These are phyloP conservation scores for Cryptococcus sp. DNA, from an alignment of 1,284 basidiomycete species.

Conservation along the genomic window DNA sequence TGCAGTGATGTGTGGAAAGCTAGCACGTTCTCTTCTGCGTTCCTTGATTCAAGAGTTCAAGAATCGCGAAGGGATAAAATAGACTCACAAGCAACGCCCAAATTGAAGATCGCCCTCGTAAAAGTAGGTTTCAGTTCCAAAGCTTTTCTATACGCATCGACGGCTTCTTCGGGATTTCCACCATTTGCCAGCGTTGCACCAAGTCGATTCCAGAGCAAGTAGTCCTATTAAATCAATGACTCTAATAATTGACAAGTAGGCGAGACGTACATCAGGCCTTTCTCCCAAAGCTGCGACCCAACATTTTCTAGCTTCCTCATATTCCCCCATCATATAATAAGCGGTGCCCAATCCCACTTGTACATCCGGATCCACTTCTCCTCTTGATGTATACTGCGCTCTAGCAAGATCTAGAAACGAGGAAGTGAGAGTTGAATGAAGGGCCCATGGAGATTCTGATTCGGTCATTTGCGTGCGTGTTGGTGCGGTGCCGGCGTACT, in stretches of 20 bases:
- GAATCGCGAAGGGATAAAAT: background rate
- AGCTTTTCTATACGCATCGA: conserved; percentile 90
- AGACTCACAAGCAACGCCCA: conserved; percentile 87
- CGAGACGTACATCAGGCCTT: conserved; percentile 59
- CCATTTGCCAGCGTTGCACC: conserved; percentile 96
- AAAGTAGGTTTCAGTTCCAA: conserved; percentile 92
- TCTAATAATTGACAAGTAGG: background rate
- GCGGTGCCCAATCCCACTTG: conserved; percentile 91
- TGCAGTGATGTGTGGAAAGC: too few species aligned
- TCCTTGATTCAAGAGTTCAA: too few species aligned
- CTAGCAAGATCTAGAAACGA: conserved; percentile 81
- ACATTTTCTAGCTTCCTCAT: conserved; percentile 64
- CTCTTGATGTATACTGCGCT: conserved; percentile 62
- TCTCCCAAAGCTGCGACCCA: conserved; percentile 78
- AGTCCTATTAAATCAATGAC: conserved; percentile 60
- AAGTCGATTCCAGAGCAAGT: conserved; percentile 91
- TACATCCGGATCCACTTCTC: conserved; percentile 78
- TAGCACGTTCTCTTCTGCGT: too few species aligned
- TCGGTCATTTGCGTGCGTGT: conserved; percentile 25
- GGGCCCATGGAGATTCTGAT: conserved; percentile 70
- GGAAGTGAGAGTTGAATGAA: conserved; percentile 75
- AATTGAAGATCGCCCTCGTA: conserved; percentile 95
- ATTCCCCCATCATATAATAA: conserved; percentile 67
- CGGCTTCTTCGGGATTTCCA: conserved; percentile 88
- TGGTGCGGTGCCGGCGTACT: conserved; percentile 48